These are phyloP conservation scores for Emmonsiellopsis sp. DNA, from an alignment of 2,329 filamentous ascomycete species.

Conservation along the genomic window DNA sequence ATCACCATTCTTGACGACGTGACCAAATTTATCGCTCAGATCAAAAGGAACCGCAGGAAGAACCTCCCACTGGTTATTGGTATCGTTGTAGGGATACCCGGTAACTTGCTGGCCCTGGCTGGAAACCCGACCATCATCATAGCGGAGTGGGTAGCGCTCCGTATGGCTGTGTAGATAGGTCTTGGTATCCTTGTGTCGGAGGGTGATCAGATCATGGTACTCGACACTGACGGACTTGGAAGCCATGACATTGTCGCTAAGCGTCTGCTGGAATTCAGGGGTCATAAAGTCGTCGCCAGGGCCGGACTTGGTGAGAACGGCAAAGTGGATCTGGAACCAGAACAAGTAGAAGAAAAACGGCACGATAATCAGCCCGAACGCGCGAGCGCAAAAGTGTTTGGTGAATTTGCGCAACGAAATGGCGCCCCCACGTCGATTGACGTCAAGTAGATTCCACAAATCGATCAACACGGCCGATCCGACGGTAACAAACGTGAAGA, in stretches of 20 bases:
- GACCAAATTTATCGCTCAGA: slow-evolving; percentile 49
- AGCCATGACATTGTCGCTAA: slow-evolving; percentile 89
- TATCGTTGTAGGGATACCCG: slow-evolving; percentile 95
- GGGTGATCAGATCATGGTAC: slow-evolving; percentile 79
- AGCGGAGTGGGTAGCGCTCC: slow-evolving; percentile 82
- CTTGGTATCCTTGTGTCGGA: slow-evolving; percentile 96
- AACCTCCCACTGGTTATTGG: slow-evolving; percentile 97
- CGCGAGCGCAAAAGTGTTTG: slow-evolving; percentile 82
- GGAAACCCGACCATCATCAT: slow-evolving; percentile 94
- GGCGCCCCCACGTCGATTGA: slow-evolving; percentile 75
- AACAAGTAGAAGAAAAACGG: slow-evolving; percentile 98
- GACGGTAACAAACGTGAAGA: slow-evolving; percentile 95
- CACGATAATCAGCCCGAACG: slow-evolving; percentile 76
- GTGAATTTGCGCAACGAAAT: slow-evolving; percentile 68
- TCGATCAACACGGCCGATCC: slow-evolving; percentile 90
- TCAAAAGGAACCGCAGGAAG: slow-evolving; percentile 51
- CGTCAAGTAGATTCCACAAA: slow-evolving; percentile 85
- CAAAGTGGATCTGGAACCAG: slow-evolving; percentile 99
- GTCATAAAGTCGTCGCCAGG: slow-evolving; percentile 99
- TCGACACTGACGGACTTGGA: slow-evolving; percentile 76
- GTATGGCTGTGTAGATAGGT: slow-evolving; percentile 89
- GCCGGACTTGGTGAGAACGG: slow-evolving; percentile 76
- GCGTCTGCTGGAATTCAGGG: slow-evolving; percentile 92
- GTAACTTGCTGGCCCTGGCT: slow-evolving; percentile 98
- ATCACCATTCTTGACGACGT: slow-evolving; percentile 71